These are phyloP conservation scores for Verticillium longisporum DNA, from an alignment of 2,329 filamentous ascomycete genomes.

Conservation along the genomic window DNA sequence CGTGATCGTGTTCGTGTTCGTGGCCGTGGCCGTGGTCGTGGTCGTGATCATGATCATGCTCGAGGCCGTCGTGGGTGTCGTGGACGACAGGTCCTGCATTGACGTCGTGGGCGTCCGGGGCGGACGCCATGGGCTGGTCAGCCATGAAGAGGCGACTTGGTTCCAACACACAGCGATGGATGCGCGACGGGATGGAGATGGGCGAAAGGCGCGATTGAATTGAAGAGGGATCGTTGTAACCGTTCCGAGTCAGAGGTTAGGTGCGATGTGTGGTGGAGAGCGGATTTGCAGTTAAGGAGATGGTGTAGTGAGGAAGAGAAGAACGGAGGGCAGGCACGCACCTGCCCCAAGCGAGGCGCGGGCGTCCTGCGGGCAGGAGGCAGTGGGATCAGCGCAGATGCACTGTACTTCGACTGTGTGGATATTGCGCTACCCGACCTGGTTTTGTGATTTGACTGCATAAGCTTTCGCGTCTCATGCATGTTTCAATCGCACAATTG, in stretches of 20 bases:
- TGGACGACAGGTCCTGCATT: constrained; percentile 3
- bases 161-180: neutral
- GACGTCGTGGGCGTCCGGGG: constrained; percentile 7
- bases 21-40: too few species aligned
- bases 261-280: constrained; percentile 6
- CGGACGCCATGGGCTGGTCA: constrained; percentile 6
- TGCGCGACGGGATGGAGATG: neutral
- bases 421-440: neutral
- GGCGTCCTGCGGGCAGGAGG: neutral
- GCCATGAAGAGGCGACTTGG: constrained; percentile 5
- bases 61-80: neutral
- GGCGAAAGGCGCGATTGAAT: constrained; percentile 8
- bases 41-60: neutral
- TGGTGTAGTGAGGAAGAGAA: constrained; percentile 4
- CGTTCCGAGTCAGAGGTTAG: constrained; percentile 4
- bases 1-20: neutral
- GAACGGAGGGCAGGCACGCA: neutral
- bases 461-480: neutral
- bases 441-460: neutral
- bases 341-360: neutral
- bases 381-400: neutral
- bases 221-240: constrained; percentile 13
- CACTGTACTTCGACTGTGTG: neutral
- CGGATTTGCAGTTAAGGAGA: constrained; percentile 9
- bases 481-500: neutral